Evolutionary conservation across 2,329 filamentous ascomycete genomes (phyloP).

Genomic region (Colletotrichum simmondsii): DNA sequence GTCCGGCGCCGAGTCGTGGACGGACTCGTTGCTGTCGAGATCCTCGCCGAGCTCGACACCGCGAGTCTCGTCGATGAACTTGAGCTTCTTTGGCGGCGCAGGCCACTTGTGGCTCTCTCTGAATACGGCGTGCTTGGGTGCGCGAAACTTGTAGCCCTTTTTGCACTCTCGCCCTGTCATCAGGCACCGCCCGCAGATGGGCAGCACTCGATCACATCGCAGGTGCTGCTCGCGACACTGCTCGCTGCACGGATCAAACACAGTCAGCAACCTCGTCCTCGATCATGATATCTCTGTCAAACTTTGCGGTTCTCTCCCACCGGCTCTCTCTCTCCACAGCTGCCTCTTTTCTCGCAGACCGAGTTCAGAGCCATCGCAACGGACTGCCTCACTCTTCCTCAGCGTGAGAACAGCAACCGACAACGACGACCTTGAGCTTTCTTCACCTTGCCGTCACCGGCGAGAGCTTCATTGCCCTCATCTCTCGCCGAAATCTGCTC

Average conservation of each 20-base stretch:
- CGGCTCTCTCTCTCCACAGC: no score
- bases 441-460: neutral
- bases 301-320: neutral
- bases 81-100: conserved; percentile 29
- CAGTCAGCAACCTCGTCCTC: neutral
- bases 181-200: conserved; percentile 33
- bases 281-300: no score
- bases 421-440: neutral
- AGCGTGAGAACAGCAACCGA: neutral
- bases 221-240: conserved; percentile 60
- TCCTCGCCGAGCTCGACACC: conserved; percentile 28
- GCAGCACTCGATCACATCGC: conserved; percentile 48
- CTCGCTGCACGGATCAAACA: conserved; percentile 44
- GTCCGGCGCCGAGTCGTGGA: neutral
- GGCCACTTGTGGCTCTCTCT: conserved; percentile 33
- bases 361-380: neutral
- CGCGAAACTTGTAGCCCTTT: conserved; percentile 36
- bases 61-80: conserved; percentile 32
- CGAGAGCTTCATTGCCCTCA: neutral
- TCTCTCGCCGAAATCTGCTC: neutral
- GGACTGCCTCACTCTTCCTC: neutral
- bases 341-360: neutral
- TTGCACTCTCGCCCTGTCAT: conserved; percentile 34
- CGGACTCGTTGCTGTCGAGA: conserved; percentile 12
- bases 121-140: conserved; percentile 31